Percentiles rank a stretch among this genome's conserved stretches.
Conservation (phyloP, 1,139 yeast species). For the Arxiozyma slooffiae region DNA sequence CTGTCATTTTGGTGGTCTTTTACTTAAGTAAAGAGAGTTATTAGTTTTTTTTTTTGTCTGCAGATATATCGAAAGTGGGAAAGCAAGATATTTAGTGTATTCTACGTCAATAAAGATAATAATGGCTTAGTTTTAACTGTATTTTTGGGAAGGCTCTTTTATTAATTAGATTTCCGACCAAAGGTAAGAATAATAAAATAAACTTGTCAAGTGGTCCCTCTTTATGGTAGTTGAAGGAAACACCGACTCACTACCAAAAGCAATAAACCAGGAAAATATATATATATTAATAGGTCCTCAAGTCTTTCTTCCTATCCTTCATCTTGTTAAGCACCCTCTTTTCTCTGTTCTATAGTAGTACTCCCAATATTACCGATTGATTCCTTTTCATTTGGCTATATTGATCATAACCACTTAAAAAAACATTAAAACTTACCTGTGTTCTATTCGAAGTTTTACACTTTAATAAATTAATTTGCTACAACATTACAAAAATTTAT, state of each 20-base stretch:
- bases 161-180: slow-evolving; percentile 21
- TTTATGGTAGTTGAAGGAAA: slow-evolving; percentile 17
- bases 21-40: slow-evolving; percentile 45
- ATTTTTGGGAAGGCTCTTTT: slow-evolving; percentile 10
- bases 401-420: neutral
- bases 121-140: slow-evolving; percentile 5
- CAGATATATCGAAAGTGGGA: slow-evolving; percentile 10
- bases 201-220: slow-evolving; percentile 23
- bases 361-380: too few relatives aligned
- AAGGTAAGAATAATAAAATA: slow-evolving; percentile 20
- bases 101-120: neutral
- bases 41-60: slow-evolving; percentile 10
- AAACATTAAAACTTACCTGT: neutral
- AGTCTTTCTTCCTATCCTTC: slow-evolving; percentile 10
- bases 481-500: too few relatives aligned
- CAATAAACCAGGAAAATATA: slow-evolving; percentile 20
- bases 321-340: slow-evolving; percentile 1
- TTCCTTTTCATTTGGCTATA: neutral
- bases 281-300: slow-evolving; percentile 21
- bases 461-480: too few relatives aligned
- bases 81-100: slow-evolving; percentile 20
- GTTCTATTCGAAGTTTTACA: too few relatives aligned
- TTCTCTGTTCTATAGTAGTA: neutral
- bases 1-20: slow-evolving; percentile 39
- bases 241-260: slow-evolving; percentile 25